Conservation (phyloP, 1,284 basidiomycete species). For the Boletus semigastroideus region DNA sequence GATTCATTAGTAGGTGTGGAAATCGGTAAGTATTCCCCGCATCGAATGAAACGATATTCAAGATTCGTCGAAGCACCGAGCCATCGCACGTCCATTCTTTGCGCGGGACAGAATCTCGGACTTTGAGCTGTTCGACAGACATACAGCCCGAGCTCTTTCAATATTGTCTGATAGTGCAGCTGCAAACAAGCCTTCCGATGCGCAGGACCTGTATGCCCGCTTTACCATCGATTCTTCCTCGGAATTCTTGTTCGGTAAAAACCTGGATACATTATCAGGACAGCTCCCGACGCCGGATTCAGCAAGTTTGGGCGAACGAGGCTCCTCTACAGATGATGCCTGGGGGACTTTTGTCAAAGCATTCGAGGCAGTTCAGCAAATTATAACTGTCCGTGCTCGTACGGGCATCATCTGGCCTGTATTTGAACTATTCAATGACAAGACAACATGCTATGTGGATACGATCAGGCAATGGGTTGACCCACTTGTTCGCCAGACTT, state of each 20-base stretch:
- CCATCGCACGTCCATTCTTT: constrained; percentile 72
- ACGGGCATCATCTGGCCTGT: constrained; percentile 68
- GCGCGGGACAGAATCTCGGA: constrained; percentile 67
- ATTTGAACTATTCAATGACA: constrained; percentile 62
- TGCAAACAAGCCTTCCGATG: constrained; percentile 47
- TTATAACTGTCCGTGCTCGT: constrained; percentile 50
- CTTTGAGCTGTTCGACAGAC: constrained; percentile 64
- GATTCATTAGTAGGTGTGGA: constrained; percentile 44
- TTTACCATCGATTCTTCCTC: constrained; percentile 71
- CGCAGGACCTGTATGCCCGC: constrained; percentile 66
- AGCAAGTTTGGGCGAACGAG: constrained; percentile 51
- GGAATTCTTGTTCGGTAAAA: constrained; percentile 67
- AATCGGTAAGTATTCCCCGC: constrained; percentile 39
- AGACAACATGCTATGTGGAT: constrained; percentile 48
- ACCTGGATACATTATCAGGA: constrained; percentile 58
- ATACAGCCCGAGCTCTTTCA: constrained; percentile 47
- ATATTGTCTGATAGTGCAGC: constrained; percentile 45
- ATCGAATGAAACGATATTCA: constrained; percentile 6
- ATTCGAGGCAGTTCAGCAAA: constrained; percentile 61
- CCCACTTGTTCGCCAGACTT: constrained; percentile 54
- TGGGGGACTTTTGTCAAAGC: constrained; percentile 64
- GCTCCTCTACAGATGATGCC: constrained; percentile 55
- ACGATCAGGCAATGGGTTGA: constrained; percentile 60
- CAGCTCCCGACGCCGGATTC: constrained; percentile 50
- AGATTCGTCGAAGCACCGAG: constrained; percentile 49